Base-by-base conservation (phyloP, 371 early-diverging fungal species). In the Mortierella sp. region DNA sequence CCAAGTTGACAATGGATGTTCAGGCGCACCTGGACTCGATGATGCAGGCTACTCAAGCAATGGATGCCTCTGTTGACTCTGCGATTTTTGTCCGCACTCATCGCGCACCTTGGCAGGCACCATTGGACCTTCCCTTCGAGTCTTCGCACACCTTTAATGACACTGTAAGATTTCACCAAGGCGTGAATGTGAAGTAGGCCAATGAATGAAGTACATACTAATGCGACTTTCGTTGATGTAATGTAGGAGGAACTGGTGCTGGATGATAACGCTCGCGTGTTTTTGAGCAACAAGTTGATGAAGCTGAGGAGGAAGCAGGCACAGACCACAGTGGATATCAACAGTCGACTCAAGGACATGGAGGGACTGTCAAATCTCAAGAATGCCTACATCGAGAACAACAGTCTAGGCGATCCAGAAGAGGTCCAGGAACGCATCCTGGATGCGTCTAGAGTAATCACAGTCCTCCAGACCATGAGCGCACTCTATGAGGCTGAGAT, bases 201-300 rank as follows among this genome's bases (percentile, higher is more conserved):
- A 50, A 34, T n/a, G 10, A 28, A 44, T 44, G 64, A 1, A 0
- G 24, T 21, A 10, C 2, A 37, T 61, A 31, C 24, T 75, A 21
- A 31, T 11, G 16, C 24, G 4, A 50, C 13, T 26, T 4, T 46
- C 55, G 28, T 28, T 46, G 8, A 19, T 24, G 4, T 13, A n/a
- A 28, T 51, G 24, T 88, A 92, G 94, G 93, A 90, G 73, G 89
- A 87, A 46, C 75, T 94, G 31, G 90, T 90, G 0, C 75, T 87
- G 24, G 93, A 92, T 75, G 93, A 93, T 13, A 76, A 90, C 28
- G 88, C 91, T 2, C 82, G 85, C 2, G 91, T 93, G 10, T 94
- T 91, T 64, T 82, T 95, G 77, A 92, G 88, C 69, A 95, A 95
- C 81, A 92, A 91, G 46, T 81, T 93, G 19, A 81, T 91, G 74